Evolutionary conservation across 805 yeast species (phyloP), one percentile per base, ranked within the genome.

Genomic region (Lachancea thermotolerans): DNA sequence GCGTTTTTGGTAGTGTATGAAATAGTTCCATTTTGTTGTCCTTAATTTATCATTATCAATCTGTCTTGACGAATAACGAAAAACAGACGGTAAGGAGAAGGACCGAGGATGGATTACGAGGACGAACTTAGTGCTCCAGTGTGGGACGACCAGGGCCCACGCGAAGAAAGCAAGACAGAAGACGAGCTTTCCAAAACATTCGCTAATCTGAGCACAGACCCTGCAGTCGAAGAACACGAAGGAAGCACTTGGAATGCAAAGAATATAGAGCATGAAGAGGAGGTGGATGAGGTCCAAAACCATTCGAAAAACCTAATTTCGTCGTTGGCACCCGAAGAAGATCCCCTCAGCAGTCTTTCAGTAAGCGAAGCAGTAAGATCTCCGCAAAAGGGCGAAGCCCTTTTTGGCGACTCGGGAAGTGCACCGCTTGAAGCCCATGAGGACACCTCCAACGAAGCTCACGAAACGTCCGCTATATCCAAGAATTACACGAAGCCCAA

Each of bases 261-360:
- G 18, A 53, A 45, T 8, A 41, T 37, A 9, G 45, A 51, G 33
- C 36, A 44, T 28, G 44, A 46, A n/a, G 35, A 42, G 16, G 46
- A 46, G 28, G 7, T 41, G 42, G 44, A 47, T 35, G 42, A 41
- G 17, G 36, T 12, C 9, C 39, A 42, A 27, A 37, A 35, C n/a
- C 35, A 37, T 34, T 36, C 35, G 28, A 15, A 36, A 16, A 56
- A 58, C 17, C 50, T 69, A 48, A 43, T 56, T 35, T 34, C 51
- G 12, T 47, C 49, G 9, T 34, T 63, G 32, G 66, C 63, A 3
- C 66, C 67, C 12, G 58, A 58, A 18, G 55, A 50, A 37, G 59
- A 56, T 37, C 65, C 75, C 10, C 46, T 79, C 25, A 65, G 75
- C 1, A 70, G 74, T 14, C 64, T 81, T 36, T 69, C 76, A 6